phyloP scores from a whole-genome alignment of 371 early-diverging fungal genomes.

The Mucor sp. region DNA sequence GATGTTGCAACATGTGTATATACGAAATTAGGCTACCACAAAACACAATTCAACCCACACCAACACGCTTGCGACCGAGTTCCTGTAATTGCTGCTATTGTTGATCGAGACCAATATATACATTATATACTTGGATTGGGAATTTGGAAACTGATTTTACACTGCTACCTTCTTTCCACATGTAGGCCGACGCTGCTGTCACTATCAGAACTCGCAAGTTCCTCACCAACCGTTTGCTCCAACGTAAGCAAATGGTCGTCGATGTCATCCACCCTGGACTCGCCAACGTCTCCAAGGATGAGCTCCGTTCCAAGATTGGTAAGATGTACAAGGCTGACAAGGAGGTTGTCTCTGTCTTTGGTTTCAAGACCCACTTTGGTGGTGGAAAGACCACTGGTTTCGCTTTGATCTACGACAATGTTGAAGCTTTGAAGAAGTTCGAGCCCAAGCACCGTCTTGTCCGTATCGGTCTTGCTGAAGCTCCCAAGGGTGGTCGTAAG shows the following conservation, averaged over 20 bases:
- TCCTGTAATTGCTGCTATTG: background rate
- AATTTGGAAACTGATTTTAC: background rate
- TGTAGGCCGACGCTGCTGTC: slow-evolving; percentile 76
- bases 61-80: background rate
- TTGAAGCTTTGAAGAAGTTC: slow-evolving; percentile 96
- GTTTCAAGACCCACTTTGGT: slow-evolving; percentile 96
- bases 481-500: slow-evolving; percentile 88
- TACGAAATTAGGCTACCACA: background rate
- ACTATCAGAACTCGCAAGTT: slow-evolving; percentile 99
- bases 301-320: slow-evolving; percentile 93
- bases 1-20: background rate
- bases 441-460: slow-evolving; percentile 98
- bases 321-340: slow-evolving; percentile 96
- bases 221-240: slow-evolving; percentile 97
- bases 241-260: slow-evolving; percentile 98
- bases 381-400: slow-evolving; percentile 98
- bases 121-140: background rate
- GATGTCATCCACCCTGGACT: slow-evolving; percentile 96
- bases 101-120: background rate
- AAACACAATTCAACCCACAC: background rate
- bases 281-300: slow-evolving; percentile 91
- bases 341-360: slow-evolving; percentile 93
- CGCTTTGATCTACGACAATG: slow-evolving; percentile 95
- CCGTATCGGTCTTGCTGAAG: slow-evolving; percentile 81
- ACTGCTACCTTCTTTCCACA: too few relatives aligned